phyloP scores from a whole-genome alignment of 495 filamentous ascomycete genomes.

The Penicillium canariense region DNA sequence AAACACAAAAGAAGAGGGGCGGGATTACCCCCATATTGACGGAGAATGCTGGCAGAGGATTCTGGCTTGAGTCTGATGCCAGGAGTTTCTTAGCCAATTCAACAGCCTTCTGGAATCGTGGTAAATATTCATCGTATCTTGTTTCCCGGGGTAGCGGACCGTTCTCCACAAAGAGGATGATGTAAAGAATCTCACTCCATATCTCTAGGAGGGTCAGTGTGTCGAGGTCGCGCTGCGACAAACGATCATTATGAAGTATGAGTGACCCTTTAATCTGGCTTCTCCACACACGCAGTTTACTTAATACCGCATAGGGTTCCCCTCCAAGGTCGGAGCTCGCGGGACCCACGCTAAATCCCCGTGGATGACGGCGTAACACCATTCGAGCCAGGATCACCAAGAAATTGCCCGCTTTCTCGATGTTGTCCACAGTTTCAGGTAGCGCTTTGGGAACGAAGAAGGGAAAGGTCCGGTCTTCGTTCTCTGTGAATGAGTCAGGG shows the following conservation, averaged over 20 bases:
- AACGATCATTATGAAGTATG: too few relatives aligned
- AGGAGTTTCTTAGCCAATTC: constrained; percentile 8
- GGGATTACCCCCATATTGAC: constrained; percentile 8
- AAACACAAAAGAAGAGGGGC: constrained; percentile 19
- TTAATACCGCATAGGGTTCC: neutral
- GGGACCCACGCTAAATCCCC: too few relatives aligned
- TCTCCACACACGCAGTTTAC: constrained; percentile 10
- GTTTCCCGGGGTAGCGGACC: constrained; percentile 3
- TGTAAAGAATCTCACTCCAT: constrained; percentile 16
- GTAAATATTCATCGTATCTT: constrained; percentile 10
- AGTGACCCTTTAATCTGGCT: too few relatives aligned
- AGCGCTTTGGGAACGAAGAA: too few relatives aligned
- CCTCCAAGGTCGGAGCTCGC: too few relatives aligned
- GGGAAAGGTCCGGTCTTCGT: too few relatives aligned
- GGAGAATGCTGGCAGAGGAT: constrained; percentile 1
- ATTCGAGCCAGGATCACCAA: too few relatives aligned
- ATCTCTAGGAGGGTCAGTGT: constrained; percentile 9
- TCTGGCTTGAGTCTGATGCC: too few relatives aligned
- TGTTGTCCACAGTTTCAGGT: too few relatives aligned
- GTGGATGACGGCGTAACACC: too few relatives aligned
- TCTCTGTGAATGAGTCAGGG: neutral
- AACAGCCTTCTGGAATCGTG: constrained; percentile 9
- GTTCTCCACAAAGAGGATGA: constrained; percentile 11
- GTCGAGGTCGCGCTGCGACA: neutral
- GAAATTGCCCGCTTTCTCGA: too few relatives aligned